Conservation (phyloP, 75 land plant species). For the Picea sitchensis region DNA sequence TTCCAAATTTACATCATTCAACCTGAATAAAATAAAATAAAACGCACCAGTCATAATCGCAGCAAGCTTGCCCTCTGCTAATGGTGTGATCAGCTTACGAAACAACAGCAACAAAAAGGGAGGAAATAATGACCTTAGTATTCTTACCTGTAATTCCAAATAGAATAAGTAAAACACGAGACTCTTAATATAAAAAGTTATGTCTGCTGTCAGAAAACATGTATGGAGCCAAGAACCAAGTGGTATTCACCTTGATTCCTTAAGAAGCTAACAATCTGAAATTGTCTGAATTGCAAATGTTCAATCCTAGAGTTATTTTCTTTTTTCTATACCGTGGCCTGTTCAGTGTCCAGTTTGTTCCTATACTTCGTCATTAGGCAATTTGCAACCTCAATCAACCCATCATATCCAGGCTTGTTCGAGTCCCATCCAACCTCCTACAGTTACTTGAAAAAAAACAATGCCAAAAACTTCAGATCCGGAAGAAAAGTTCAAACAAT, state of each 20-base stretch:
- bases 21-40: neutral
- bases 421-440: conserved; percentile 98
- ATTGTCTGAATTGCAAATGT: neutral
- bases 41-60: conserved; percentile 75
- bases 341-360: conserved; percentile 40
- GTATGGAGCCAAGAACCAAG: neutral
- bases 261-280: conserved; percentile 1
- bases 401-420: conserved; percentile 88
- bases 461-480: too few relatives aligned
- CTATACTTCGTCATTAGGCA: conserved; percentile 52
- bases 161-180: neutral
- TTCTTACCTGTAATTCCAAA: conserved; percentile 54
- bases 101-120: conserved; percentile 66
- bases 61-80: conserved; percentile 68
- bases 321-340: conserved; percentile 50
- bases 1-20: neutral
- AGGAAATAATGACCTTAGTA: conserved; percentile 80
- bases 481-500: too few relatives aligned
- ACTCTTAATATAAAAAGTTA: neutral
- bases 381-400: conserved; percentile 78
- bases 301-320: neutral
- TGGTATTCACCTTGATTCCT: neutral
- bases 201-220: neutral
- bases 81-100: conserved; percentile 55
- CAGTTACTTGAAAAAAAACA: too few relatives aligned